A percentile compares a stretch with the other conserved stretches of the same genome.
phyloP scores from a whole-genome alignment of 2,329 filamentous ascomycete species.

The Diplodia seriata region DNA sequence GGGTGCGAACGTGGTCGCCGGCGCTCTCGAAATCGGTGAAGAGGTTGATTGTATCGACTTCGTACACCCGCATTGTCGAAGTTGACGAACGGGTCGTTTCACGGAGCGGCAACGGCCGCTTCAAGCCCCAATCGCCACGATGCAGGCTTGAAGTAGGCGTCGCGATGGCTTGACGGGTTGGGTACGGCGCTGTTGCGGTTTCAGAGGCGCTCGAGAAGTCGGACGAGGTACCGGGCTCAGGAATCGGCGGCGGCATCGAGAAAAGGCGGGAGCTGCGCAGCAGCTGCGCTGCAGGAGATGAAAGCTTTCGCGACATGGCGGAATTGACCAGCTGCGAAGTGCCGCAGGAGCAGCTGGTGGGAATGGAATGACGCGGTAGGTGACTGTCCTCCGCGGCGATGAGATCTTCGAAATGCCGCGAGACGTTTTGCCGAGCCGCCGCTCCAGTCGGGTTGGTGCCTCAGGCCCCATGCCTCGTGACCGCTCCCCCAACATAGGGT shows the following conservation, averaged over 20 bases:
- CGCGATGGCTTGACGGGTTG: slow-evolving; percentile 82
- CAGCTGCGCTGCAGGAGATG: slow-evolving; percentile 70
- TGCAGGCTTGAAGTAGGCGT: slow-evolving; percentile 75
- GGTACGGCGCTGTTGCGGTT: slow-evolving; percentile 76
- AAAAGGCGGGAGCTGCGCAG: slow-evolving; percentile 90
- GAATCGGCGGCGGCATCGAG: slow-evolving; percentile 79
- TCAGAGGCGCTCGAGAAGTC: slow-evolving; percentile 62
- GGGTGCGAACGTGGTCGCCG: slow-evolving; percentile 78
- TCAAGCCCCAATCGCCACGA: slow-evolving; percentile 91
- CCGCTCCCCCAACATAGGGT: background rate
- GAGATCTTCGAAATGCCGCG: slow-evolving; percentile 23
- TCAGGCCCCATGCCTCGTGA: background rate
- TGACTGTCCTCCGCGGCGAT: slow-evolving; percentile 16
- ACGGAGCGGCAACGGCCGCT: slow-evolving; percentile 79
- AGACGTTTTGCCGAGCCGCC: slow-evolving; percentile 26
- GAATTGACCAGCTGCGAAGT: slow-evolving; percentile 37
- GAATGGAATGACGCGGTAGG: background rate
- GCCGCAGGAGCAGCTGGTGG: slow-evolving; percentile 25
- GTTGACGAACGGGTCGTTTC: slow-evolving; percentile 72
- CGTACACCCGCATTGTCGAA: slow-evolving; percentile 77
- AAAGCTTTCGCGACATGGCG: slow-evolving; percentile 39
- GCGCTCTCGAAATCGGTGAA: slow-evolving; percentile 88
- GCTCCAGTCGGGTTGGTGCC: background rate
- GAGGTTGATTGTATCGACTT: slow-evolving; percentile 84
- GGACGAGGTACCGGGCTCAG: slow-evolving; percentile 52